Conservation (phyloP, 345 rosid species). For the Melaleuca alternifolia region DNA sequence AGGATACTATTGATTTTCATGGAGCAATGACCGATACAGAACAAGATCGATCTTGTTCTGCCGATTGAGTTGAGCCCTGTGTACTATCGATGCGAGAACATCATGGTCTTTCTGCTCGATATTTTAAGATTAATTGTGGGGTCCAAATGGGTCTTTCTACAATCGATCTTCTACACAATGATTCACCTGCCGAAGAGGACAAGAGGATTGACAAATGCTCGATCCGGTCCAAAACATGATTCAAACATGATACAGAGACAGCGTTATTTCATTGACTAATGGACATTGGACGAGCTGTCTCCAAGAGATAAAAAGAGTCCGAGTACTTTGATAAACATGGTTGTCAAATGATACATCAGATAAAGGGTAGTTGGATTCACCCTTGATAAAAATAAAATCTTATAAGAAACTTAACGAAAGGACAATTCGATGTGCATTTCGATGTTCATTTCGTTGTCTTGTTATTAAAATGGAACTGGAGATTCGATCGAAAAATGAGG, state of each 20-base stretch:
- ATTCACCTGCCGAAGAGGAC: neutral
- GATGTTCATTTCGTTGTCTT: neutral
- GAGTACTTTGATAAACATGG: neutral
- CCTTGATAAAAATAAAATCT: neutral
- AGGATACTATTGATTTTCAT: too few species aligned
- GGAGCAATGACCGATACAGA: too few species aligned
- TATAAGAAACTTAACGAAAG: neutral
- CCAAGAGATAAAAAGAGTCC: neutral
- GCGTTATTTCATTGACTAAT: neutral
- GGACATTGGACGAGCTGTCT: neutral
- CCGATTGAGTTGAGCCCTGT: too few species aligned
- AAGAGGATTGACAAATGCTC: neutral
- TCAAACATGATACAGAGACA: neutral
- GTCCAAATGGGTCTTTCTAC: neutral
- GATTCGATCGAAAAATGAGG: neutral
- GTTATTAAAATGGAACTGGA: neutral
- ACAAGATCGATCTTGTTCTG: too few species aligned
- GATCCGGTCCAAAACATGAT: neutral
- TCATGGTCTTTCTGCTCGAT: neutral
- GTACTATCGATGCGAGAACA: neutral
- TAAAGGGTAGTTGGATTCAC: neutral
- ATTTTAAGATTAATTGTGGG: neutral
- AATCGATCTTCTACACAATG: neutral
- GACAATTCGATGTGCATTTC: neutral
- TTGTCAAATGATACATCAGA: neutral